Percentiles rank a stretch among this genome's conserved stretches.
Evolutionary conservation across 169 alveolate species (phyloP).

Genomic region (Plasmodium inui): DNA sequence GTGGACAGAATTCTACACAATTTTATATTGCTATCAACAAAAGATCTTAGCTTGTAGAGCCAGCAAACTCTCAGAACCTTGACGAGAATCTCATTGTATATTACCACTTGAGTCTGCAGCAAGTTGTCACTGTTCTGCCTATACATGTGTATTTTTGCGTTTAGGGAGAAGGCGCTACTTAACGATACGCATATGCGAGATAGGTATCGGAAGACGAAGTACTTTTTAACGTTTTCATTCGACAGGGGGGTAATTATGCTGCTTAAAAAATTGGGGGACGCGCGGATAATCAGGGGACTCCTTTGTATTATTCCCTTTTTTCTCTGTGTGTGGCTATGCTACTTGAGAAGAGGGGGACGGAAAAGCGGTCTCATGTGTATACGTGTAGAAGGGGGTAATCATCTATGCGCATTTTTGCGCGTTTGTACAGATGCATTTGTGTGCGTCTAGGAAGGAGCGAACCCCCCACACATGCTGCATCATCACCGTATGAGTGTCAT

Average conservation of each 20-base stretch:
- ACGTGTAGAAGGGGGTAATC: not conserved
- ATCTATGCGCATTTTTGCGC: not conserved
- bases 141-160: slow-evolving; percentile 30
- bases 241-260: slow-evolving; percentile 37
- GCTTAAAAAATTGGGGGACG: slow-evolving; percentile 35
- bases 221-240: slow-evolving; percentile 15
- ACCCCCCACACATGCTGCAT: not conserved
- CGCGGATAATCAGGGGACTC: not conserved
- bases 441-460: not conserved
- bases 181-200: slow-evolving; percentile 69
- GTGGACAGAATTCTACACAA: slow-evolving; percentile 57
- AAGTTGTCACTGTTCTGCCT: slow-evolving; percentile 27
- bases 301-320: not conserved
- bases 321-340: not conserved
- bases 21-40: slow-evolving; percentile 52
- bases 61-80: slow-evolving; percentile 49
- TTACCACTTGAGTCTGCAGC: slow-evolving; percentile 21
- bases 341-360: not conserved
- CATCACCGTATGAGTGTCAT: not conserved
- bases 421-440: not conserved
- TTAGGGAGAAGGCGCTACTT: slow-evolving; percentile 64
- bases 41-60: slow-evolving; percentile 49
- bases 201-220: slow-evolving; percentile 36
- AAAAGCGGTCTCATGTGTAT: not conserved
- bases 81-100: slow-evolving; percentile 51